Conservation (phyloP, 495 filamentous ascomycete genomes). For the Annulohypoxylon stygium region DNA sequence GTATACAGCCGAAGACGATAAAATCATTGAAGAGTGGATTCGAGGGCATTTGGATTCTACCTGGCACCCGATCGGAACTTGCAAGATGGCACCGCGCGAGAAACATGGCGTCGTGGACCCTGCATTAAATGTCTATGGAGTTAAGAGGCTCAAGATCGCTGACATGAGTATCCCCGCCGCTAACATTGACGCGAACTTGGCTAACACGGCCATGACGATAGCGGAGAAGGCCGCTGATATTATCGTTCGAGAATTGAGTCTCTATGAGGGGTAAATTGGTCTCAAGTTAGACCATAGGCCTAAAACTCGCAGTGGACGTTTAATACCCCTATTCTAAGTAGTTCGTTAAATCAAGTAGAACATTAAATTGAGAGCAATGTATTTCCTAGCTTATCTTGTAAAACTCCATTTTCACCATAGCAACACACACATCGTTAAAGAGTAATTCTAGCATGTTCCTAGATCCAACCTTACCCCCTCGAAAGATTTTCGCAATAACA, state of each 20-base stretch:
- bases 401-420: too few species aligned
- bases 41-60: conserved; percentile 58
- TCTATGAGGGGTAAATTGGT: not conserved
- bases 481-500: too few species aligned
- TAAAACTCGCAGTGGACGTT: too few species aligned
- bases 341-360: too few species aligned
- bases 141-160: conserved; percentile 61
- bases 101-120: conserved; percentile 62
- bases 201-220: conserved; percentile 62
- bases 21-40: conserved; percentile 59
- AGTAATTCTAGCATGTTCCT: too few species aligned
- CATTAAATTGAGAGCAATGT: too few species aligned
- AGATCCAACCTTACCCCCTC: too few species aligned
- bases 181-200: conserved; percentile 67
- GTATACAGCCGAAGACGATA: conserved; percentile 64
- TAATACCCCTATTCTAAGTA: too few species aligned
- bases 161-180: conserved; percentile 63
- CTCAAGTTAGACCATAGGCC: too few species aligned
- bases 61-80: conserved; percentile 66
- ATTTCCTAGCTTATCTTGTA: too few species aligned
- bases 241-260: conserved; percentile 59
- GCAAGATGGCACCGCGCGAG: conserved; percentile 55
- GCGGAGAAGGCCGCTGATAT: conserved; percentile 68
- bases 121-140: conserved; percentile 60
- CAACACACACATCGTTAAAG: too few species aligned